phyloP scores from a whole-genome alignment of 257 asterid species.

The Anisodus acutangulus region DNA sequence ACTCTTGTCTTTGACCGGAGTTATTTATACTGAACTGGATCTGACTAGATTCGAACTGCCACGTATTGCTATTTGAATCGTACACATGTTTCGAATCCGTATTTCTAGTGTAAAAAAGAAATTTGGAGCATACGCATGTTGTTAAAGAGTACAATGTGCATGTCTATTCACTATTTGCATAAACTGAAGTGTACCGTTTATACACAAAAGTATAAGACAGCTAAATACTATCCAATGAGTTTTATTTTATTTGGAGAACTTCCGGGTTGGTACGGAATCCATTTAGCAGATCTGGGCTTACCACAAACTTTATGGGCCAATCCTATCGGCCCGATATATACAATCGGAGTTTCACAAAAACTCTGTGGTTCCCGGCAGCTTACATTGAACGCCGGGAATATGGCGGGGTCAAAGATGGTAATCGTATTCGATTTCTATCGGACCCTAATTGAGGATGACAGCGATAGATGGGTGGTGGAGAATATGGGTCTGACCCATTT shows the following conservation, averaged over 20 bases:
- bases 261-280: neutral
- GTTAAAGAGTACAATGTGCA: no score
- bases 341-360: no score
- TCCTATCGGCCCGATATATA: no score
- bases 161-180: no score
- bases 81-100: no score
- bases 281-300: neutral
- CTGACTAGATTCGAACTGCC: no score
- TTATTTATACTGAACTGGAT: no score
- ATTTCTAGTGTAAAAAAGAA: no score
- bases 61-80: no score
- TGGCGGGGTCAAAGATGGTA: slow-evolving; percentile 34
- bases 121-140: no score
- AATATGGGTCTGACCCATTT: slow-evolving; percentile 61
- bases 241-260: neutral
- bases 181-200: neutral
- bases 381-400: neutral
- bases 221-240: neutral
- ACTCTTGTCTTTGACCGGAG: no score
- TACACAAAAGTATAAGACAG: neutral
- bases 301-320: no score
- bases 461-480: slow-evolving; percentile 75
- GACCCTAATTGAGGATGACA: slow-evolving; percentile 78
- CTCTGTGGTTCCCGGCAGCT: neutral
- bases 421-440: slow-evolving; percentile 74